These are phyloP conservation scores for Lolium perenne DNA, from an alignment of 176 grass and related monocot genomes.

Conservation along the genomic window DNA sequence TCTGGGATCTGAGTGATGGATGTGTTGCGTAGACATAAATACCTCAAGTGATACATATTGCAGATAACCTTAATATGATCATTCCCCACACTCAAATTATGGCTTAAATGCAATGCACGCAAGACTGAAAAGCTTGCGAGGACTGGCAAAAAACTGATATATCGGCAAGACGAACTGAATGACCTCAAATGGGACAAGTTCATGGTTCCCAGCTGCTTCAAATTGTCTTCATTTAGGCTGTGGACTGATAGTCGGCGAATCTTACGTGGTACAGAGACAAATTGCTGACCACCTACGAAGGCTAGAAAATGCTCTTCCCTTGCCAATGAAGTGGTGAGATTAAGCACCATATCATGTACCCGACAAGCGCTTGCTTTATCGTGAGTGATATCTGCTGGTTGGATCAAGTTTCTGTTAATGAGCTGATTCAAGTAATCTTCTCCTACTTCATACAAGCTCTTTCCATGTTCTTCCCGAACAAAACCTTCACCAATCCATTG, in stretches of 20 bases:
- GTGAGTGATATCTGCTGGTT: no score
- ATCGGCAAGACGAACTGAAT: no score
- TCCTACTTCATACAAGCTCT: neutral
- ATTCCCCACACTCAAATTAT: no score
- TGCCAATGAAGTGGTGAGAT: neutral
- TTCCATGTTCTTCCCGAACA: neutral
- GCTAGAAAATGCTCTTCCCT: neutral
- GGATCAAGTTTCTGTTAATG: slow-evolving; percentile 8
- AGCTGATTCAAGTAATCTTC: neutral
- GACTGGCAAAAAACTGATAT: no score
- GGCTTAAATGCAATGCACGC: no score
- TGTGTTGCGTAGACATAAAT: no score
- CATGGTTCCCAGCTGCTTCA: neutral
- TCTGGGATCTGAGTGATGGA: no score
- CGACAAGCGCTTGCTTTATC: neutral
- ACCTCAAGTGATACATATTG: no score
- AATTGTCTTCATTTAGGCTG: neutral
- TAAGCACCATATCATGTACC: slow-evolving; percentile 22
- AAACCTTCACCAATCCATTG: neutral
- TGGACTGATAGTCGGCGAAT: neutral
- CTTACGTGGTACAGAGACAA: neutral
- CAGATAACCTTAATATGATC: no score
- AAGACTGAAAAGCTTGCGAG: no score
- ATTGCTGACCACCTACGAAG: neutral
- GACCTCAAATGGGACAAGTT: neutral